Conservation (phyloP, 177 flowering plant genomes). For the Tripterygium wilfordii region DNA sequence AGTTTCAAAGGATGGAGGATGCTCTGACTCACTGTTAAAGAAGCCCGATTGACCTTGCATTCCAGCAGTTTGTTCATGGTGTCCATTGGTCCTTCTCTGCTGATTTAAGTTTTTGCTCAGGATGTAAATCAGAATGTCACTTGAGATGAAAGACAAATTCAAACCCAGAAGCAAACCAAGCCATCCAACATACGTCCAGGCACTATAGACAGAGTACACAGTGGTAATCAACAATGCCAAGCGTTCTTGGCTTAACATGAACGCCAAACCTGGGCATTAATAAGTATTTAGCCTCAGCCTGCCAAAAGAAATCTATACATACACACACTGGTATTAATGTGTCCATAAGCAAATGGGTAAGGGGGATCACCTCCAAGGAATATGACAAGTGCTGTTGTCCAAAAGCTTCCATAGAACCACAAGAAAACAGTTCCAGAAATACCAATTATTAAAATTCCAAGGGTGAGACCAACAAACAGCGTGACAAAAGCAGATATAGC, state of each 20-base stretch:
- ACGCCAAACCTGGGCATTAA: conserved; percentile 68
- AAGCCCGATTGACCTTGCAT: conserved; percentile 33
- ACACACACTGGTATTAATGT: too few species aligned
- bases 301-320: too few species aligned
- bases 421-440: conserved; percentile 43
- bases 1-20: conserved; percentile 39
- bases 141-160: conserved; percentile 84
- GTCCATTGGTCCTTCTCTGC: conserved; percentile 30
- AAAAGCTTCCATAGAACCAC: conserved; percentile 95
- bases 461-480: conserved; percentile 48
- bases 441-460: conserved; percentile 46
- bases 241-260: conserved; percentile 52
- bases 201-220: conserved; percentile 72
- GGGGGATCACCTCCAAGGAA: conserved; percentile 56
- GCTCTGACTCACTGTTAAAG: conserved; percentile 33
- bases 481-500: conserved; percentile 48
- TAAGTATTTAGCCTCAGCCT: conserved; percentile 7
- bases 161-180: conserved; percentile 65
- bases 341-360: too few species aligned
- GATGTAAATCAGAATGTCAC: conserved; percentile 72
- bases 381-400: conserved; percentile 63
- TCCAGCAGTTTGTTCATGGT: conserved; percentile 42
- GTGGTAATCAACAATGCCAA: conserved; percentile 61
- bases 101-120: conserved; percentile 56
- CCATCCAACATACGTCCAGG: conserved; percentile 83